These are phyloP conservation scores for Suillus alpinus DNA, from an alignment of 768 basidiomycete genomes.

Conservation along the genomic window DNA sequence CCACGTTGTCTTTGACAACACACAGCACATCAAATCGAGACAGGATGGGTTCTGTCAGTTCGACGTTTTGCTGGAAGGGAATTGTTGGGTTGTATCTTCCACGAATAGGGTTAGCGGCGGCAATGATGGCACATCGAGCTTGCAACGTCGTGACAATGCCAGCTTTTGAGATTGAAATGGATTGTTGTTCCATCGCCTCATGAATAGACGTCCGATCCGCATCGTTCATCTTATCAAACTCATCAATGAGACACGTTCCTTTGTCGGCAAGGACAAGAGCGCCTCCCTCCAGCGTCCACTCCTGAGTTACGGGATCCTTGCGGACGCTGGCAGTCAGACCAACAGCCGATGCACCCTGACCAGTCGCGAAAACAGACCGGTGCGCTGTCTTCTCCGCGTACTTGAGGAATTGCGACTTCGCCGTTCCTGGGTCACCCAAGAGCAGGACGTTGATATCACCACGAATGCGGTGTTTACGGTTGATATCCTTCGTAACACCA, in stretches of 20 bases:
- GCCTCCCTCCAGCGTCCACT: slow-evolving; percentile 99
- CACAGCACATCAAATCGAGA: slow-evolving; percentile 98
- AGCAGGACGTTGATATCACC: slow-evolving; percentile 97
- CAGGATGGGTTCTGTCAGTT: slow-evolving; percentile 95
- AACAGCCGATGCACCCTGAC: slow-evolving; percentile 96
- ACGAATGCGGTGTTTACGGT: slow-evolving; percentile 92
- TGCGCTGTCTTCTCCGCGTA: slow-evolving; percentile 99
- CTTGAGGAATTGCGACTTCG: slow-evolving; percentile 98
- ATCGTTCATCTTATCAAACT: slow-evolving; percentile 99
- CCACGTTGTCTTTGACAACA: slow-evolving; percentile 96
- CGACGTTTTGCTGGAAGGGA: slow-evolving; percentile 97
- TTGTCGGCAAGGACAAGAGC: slow-evolving; percentile 98
- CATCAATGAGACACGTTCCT: slow-evolving; percentile 96
- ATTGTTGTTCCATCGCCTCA: slow-evolving; percentile 99
- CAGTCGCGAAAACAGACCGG: slow-evolving; percentile 96
- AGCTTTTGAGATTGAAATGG: slow-evolving; percentile 98
- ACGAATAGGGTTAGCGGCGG: slow-evolving; percentile 95
- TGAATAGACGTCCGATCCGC: slow-evolving; percentile 97
- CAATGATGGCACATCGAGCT: slow-evolving; percentile 95
- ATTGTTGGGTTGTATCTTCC: slow-evolving; percentile 98
- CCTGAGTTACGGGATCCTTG: slow-evolving; percentile 93
- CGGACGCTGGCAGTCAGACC: slow-evolving; percentile 99
- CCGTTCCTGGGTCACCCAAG: slow-evolving; percentile 97
- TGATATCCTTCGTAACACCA: slow-evolving; percentile 93
- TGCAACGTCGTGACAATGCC: slow-evolving; percentile 98